These are phyloP conservation scores for Geotrichum bryndzae DNA, from an alignment of 1,139 yeast genomes.

Conservation along the genomic window DNA sequence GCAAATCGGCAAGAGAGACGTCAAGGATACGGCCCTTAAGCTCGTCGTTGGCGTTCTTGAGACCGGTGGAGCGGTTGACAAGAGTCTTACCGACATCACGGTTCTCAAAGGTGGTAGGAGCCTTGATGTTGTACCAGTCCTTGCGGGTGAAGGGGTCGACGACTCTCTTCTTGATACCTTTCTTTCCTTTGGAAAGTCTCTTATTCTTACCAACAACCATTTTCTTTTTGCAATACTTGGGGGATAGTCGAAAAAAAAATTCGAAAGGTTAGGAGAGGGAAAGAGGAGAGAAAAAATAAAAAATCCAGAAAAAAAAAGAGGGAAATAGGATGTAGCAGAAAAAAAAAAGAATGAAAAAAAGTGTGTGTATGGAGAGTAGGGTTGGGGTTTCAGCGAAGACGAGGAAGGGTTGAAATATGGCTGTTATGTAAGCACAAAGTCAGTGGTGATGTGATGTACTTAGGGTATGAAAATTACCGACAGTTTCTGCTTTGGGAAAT, in stretches of 20 bases:
- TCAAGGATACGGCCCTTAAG: conserved; percentile 88
- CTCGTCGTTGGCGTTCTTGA: conserved; percentile 85
- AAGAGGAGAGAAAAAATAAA: not conserved
- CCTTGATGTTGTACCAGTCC: conserved; percentile 93
- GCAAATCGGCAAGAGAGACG: conserved; percentile 82
- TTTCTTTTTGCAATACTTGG: conserved; percentile 14
- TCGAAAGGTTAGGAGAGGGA: not conserved
- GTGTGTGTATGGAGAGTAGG: not conserved
- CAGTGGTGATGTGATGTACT: not conserved
- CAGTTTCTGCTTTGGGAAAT: not conserved
- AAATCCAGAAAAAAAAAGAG: not conserved
- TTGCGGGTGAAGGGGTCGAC: conserved; percentile 94
- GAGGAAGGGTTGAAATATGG: not conserved
- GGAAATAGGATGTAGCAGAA: not conserved
- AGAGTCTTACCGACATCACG: conserved; percentile 92
- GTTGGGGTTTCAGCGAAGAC: not conserved
- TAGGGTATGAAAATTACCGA: not conserved
- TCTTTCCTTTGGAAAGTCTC: conserved; percentile 95
- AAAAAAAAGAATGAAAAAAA: not conserved
- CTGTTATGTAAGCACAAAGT: not conserved
- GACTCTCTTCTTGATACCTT: conserved; percentile 92
- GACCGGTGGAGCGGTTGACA: conserved; percentile 90
- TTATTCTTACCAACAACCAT: conserved; percentile 97
- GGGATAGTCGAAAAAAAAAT: not conserved
- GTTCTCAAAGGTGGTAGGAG: conserved; percentile 91